These are phyloP conservation scores for Canavalia ensiformis DNA, from an alignment of 306 rosid species.

Conservation along the genomic window DNA sequence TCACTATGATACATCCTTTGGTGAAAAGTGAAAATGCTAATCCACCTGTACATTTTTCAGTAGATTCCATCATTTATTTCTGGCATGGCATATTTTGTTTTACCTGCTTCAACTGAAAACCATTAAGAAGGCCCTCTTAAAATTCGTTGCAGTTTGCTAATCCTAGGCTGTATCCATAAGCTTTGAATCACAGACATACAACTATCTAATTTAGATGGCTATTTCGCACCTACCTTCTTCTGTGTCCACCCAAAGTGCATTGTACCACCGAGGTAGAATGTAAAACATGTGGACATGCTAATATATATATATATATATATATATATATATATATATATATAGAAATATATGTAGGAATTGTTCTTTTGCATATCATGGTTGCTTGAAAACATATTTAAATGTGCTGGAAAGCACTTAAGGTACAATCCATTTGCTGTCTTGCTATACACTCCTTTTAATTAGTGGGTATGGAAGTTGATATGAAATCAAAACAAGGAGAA, in stretches of 20 bases:
- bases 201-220: not conserved
- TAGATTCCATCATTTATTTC: not conserved
- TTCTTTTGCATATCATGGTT: not conserved
- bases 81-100: slow-evolving; percentile 16
- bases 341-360: not conserved
- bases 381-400: not conserved
- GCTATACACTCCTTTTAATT: too few relatives aligned
- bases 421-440: not conserved
- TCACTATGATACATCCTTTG: not conserved
- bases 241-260: slow-evolving; percentile 3
- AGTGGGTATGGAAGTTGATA: not conserved
- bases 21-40: slow-evolving; percentile 5
- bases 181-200: not conserved
- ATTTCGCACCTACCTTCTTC: not conserved
- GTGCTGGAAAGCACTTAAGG: not conserved
- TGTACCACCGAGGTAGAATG: slow-evolving; percentile 1
- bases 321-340: too few relatives aligned
- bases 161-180: not conserved
- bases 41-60: slow-evolving; percentile 22
- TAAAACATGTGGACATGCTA: not conserved
- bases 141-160: slow-evolving; percentile 10
- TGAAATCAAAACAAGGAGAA: not conserved
- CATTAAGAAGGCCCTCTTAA: not conserved
- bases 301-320: too few relatives aligned
- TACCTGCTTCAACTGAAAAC: slow-evolving; percentile 11